Conservation (phyloP, 768 basidiomycete genomes). For the Termitomyces sp. region DNA sequence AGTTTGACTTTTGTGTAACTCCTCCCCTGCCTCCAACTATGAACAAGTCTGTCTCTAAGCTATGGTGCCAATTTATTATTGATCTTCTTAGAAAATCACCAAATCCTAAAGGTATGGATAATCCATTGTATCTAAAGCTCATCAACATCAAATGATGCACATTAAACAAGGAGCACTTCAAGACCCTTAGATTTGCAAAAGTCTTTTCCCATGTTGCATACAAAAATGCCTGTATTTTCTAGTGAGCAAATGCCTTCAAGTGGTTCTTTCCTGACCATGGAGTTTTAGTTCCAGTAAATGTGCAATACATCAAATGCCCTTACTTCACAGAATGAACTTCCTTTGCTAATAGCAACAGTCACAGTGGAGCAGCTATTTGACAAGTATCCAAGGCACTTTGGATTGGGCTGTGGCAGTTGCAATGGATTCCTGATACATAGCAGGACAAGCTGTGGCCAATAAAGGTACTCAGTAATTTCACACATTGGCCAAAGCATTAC, state of each 20-base stretch:
- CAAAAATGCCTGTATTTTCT: neutral
- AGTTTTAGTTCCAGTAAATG: neutral
- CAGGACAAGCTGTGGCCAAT: neutral
- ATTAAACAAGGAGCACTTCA: neutral
- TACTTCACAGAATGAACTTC: neutral
- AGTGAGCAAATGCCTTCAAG: neutral
- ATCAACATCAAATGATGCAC: neutral
- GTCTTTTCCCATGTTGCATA: neutral
- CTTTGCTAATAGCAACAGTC: neutral
- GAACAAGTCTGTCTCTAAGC: neutral
- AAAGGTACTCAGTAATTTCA: neutral
- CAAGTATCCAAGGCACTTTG: neutral
- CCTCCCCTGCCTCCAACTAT: neutral
- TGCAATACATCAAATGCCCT: neutral
- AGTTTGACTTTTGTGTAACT: neutral
- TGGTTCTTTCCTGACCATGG: neutral
- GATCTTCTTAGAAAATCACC: slow-evolving; percentile 4
- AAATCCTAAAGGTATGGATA: neutral
- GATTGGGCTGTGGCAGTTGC: neutral
- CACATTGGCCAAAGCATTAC: neutral
- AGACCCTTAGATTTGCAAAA: neutral
- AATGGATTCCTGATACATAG: neutral
- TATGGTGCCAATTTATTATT: slow-evolving; percentile 2
- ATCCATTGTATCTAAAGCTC: slow-evolving; percentile 6
- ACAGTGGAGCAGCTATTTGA: neutral